phyloP scores from a whole-genome alignment of 352 stramenopile species.

The Phytophthora sojae region DNA sequence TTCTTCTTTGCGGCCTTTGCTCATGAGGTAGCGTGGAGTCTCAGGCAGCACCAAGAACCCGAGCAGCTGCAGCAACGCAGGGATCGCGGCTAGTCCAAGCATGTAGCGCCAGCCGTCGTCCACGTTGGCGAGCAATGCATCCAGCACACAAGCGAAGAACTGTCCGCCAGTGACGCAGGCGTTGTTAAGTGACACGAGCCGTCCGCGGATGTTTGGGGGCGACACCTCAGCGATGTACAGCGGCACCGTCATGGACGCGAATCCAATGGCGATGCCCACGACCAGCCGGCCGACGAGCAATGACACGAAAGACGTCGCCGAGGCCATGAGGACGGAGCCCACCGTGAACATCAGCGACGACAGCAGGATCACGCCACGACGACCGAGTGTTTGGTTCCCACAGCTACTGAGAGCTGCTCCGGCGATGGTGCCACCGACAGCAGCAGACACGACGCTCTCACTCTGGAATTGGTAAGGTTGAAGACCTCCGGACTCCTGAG shows the following conservation, averaged over 20 bases:
- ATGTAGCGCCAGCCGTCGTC: conserved; percentile 83
- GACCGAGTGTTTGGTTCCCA: conserved; percentile 62
- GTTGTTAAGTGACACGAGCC: conserved; percentile 80
- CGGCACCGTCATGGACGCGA: conserved; percentile 79
- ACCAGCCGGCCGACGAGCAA: conserved; percentile 64
- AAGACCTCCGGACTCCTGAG: conserved; percentile 72
- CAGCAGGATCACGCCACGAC: conserved; percentile 66
- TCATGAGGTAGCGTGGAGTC: conserved; percentile 74
- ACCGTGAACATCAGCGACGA: conserved; percentile 74
- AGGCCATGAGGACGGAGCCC: conserved; percentile 69
- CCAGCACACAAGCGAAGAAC: conserved; percentile 71
- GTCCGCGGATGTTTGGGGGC: conserved; percentile 66
- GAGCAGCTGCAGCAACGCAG: conserved; percentile 66
- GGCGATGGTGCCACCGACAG: conserved; percentile 71
- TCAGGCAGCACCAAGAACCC: conserved; percentile 80
- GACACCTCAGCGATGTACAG: conserved; percentile 85
- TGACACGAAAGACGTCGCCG: conserved; percentile 49
- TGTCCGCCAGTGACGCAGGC: conserved; percentile 75
- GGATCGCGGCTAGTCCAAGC: conserved; percentile 75
- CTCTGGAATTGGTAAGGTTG: conserved; percentile 62
- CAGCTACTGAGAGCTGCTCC: conserved; percentile 73
- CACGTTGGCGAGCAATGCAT: conserved; percentile 51
- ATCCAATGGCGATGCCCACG: conserved; percentile 71
- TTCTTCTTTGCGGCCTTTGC: conserved; percentile 50
- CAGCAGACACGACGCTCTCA: conserved; percentile 71